A percentile compares a stretch with the other conserved stretches of the same genome.
Evolutionary conservation across 306 rosid genomes (phyloP).

Genomic region (Gillenia trifoliata): DNA sequence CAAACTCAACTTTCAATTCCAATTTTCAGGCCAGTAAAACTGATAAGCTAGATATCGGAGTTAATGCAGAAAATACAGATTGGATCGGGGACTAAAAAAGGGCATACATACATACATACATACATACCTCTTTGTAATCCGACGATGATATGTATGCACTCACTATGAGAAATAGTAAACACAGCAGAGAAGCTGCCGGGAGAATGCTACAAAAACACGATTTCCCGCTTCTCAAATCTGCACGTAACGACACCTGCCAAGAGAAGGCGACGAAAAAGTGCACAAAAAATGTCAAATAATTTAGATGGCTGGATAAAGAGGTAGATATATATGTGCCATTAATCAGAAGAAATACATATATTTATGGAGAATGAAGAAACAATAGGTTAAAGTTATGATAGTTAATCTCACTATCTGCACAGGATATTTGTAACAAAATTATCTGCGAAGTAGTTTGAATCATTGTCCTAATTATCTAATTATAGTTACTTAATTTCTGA

Average conservation of each 20-base stretch:
- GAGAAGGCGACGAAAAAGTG: not conserved
- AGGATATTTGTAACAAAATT: no score
- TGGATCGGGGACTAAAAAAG: not conserved
- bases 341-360: no score
- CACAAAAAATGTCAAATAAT: not conserved
- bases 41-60: not conserved
- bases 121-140: constrained; percentile 52
- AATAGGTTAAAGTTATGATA: no score
- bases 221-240: constrained; percentile 36
- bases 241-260: constrained; percentile 35
- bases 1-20: not conserved
- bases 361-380: no score
- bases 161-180: constrained; percentile 33
- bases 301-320: not conserved
- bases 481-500: no score
- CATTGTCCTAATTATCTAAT: no score
- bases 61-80: not conserved
- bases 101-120: not conserved
- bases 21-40: not conserved
- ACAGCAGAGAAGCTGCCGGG: constrained; percentile 48
- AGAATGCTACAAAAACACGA: constrained; percentile 41
- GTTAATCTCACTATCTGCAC: no score
- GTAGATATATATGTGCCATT: not conserved
- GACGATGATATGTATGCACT: constrained; percentile 32
- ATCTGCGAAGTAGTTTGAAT: no score